Percentiles rank a stretch among this genome's conserved stretches.
Evolutionary conservation across 805 yeast species (phyloP).

Genomic region (Pichia nakasei): DNA sequence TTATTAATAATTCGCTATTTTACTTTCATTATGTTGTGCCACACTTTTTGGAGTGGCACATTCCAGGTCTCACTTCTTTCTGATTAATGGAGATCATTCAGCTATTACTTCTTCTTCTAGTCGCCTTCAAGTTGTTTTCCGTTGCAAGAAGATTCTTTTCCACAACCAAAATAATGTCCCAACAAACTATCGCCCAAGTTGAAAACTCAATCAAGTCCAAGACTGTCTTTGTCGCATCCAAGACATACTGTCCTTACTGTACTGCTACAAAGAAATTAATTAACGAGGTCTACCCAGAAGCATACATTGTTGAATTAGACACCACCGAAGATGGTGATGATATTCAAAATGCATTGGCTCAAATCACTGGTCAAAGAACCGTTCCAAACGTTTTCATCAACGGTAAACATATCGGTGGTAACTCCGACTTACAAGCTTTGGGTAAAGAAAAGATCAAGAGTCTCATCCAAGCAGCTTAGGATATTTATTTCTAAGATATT

Average conservation of each 20-base stretch:
- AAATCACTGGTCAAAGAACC: conserved; percentile 82
- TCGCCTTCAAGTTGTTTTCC: conserved; percentile 23
- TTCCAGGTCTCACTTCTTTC: too few relatives aligned
- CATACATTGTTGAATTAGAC: conserved; percentile 49
- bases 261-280: conserved; percentile 41
- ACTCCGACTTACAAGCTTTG: conserved; percentile 76
- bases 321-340: conserved; percentile 59
- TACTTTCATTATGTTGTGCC: not conserved
- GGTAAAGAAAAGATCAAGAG: conserved; percentile 24
- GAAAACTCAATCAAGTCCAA: conserved; percentile 54
- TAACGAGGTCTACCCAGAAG: conserved; percentile 32
- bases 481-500: too few relatives aligned
- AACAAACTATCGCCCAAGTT: conserved; percentile 48
- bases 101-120: conserved; percentile 1
- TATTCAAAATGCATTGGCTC: conserved; percentile 68
- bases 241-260: conserved; percentile 66
- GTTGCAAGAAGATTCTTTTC: conserved; percentile 21
- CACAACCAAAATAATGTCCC: conserved; percentile 45
- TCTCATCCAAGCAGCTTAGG: too few relatives aligned
- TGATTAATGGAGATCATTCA: not conserved
- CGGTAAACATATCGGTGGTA: conserved; percentile 94
- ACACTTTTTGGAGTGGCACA: not conserved
- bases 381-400: conserved; percentile 89
- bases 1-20: too few relatives aligned
- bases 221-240: conserved; percentile 74